Percentiles rank a stretch among this genome's conserved stretches.
Evolutionary conservation across 495 filamentous ascomycete species (phyloP).

Genomic region (Lichenothelia convexa): DNA sequence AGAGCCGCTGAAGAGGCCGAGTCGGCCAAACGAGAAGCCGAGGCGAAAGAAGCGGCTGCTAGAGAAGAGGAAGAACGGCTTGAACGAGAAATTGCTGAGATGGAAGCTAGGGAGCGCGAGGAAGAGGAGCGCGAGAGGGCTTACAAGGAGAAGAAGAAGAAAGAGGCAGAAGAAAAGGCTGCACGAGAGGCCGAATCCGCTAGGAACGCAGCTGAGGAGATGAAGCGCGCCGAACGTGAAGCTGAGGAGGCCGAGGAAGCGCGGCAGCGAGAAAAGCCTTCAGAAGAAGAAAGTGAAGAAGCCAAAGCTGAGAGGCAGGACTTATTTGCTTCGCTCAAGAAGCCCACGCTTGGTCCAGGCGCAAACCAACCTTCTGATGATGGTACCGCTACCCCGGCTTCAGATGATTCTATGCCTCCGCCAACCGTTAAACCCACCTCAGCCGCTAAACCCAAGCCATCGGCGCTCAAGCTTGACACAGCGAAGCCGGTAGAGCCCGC

Average conservation of each 20-base stretch:
- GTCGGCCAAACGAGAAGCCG: conserved; percentile 5
- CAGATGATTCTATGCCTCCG: conserved; percentile 20
- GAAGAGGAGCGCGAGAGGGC: conserved; percentile 22
- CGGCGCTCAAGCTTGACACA: conserved; percentile 66
- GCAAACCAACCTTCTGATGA: conserved; percentile 31
- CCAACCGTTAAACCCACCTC: conserved; percentile 21
- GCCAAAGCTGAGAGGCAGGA: conserved; percentile 16
- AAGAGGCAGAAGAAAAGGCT: conserved; percentile 16
- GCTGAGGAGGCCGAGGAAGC: conserved; percentile 22
- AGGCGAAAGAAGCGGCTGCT: conserved; percentile 4
- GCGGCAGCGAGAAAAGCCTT: conserved; percentile 8
- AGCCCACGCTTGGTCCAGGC: conserved; percentile 31
- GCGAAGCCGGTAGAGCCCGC: conserved; percentile 67
- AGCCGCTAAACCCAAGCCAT: conserved; percentile 49
- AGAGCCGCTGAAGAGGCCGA: conserved; percentile 14
- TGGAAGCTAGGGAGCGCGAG: conserved; percentile 20
- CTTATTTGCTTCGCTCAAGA: conserved; percentile 39
- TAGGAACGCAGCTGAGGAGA: conserved; percentile 17
- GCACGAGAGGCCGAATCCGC: conserved; percentile 13
- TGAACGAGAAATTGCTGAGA: conserved; percentile 24
- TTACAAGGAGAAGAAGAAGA: conserved; percentile 20
- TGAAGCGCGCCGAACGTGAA: conserved; percentile 22
- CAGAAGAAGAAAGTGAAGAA: conserved; percentile 13
- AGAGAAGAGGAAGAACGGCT: conserved; percentile 16
- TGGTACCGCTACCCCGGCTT: conserved; percentile 30